A percentile compares a stretch with the other conserved stretches of the same genome.
Conservation (phyloP, 345 rosid genomes). For the Odontarrhena argentea region DNA sequence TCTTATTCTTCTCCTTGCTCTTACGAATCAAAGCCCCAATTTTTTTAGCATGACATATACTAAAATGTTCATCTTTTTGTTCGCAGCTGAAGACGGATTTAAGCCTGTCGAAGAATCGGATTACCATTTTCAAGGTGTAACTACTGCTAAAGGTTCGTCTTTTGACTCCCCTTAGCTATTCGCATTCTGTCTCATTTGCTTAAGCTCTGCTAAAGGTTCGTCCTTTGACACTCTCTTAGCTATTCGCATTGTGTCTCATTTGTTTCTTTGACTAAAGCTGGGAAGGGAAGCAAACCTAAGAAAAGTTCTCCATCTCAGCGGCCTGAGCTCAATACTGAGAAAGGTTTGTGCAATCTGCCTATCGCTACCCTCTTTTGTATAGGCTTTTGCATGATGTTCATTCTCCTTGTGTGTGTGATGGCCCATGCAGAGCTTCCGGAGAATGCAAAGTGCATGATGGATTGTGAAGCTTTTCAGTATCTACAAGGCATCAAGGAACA, state of each 20-base stretch:
- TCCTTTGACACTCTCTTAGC: not conserved
- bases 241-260: slow-evolving; percentile 7
- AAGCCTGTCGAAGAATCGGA: slow-evolving; percentile 40
- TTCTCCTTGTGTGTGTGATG: slow-evolving; percentile 14
- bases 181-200: slow-evolving; percentile 7
- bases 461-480: slow-evolving; percentile 76
- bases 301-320: slow-evolving; percentile 50
- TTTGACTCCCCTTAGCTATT: not conserved
- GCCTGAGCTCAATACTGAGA: slow-evolving; percentile 64
- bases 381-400: not conserved
- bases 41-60: not conserved
- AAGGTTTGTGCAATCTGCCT: slow-evolving; percentile 45
- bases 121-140: slow-evolving; percentile 42
- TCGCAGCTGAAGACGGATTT: slow-evolving; percentile 29
- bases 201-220: slow-evolving; percentile 44
- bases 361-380: not conserved
- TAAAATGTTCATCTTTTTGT: slow-evolving; percentile 23
- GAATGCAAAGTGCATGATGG: slow-evolving; percentile 73
- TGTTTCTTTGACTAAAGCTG: slow-evolving; percentile 44
- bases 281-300: slow-evolving; percentile 56
- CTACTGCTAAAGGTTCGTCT: slow-evolving; percentile 44
- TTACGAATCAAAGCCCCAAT: slow-evolving; percentile 4
- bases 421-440: slow-evolving; percentile 70
- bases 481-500: slow-evolving; percentile 79
- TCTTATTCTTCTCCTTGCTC: slow-evolving; percentile 17